Conservation (phyloP, 2,329 filamentous ascomycete species). For the Cladosporium sp. region DNA sequence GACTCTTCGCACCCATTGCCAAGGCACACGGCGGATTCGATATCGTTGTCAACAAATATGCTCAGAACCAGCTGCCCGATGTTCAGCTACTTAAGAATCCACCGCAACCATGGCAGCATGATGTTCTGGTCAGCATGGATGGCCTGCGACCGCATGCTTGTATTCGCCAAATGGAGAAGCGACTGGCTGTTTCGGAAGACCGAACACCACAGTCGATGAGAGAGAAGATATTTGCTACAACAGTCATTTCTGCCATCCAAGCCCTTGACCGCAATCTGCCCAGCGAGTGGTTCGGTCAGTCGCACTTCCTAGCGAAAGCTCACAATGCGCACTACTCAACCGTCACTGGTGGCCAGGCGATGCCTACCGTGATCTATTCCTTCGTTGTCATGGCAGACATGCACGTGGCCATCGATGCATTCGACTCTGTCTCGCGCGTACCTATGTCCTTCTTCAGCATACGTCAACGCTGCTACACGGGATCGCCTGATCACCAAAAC, state of each 20-base stretch:
- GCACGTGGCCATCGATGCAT: slow-evolving; percentile 32
- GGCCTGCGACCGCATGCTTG: slow-evolving; percentile 25
- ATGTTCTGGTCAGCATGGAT: slow-evolving; percentile 38
- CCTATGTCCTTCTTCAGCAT: slow-evolving; percentile 49
- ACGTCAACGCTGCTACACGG: slow-evolving; percentile 45
- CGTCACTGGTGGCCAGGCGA: slow-evolving; percentile 24
- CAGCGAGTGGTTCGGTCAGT: slow-evolving; percentile 43
- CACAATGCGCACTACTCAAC: slow-evolving; percentile 37
- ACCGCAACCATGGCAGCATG: slow-evolving; percentile 35
- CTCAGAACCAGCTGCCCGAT: slow-evolving; percentile 47
- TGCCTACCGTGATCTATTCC: slow-evolving; percentile 43
- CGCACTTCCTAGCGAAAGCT: slow-evolving; percentile 45
- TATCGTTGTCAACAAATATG: slow-evolving; percentile 43
- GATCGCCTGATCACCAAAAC: slow-evolving; percentile 48
- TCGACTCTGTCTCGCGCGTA: slow-evolving; percentile 35
- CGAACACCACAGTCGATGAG: slow-evolving; percentile 27
- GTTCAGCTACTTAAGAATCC: slow-evolving; percentile 39
- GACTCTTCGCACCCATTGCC: slow-evolving; percentile 38
- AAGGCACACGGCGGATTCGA: slow-evolving; percentile 41
- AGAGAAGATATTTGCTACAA: slow-evolving; percentile 40
- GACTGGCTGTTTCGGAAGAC: slow-evolving; percentile 17
- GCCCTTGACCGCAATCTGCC: slow-evolving; percentile 38
- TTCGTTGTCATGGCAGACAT: slow-evolving; percentile 43
- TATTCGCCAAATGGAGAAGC: slow-evolving; percentile 21
- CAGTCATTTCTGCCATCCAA: slow-evolving; percentile 35